These are phyloP conservation scores for Acanthamoeba triangularis DNA, from an alignment of 208 protist species.

Conservation along the genomic window DNA sequence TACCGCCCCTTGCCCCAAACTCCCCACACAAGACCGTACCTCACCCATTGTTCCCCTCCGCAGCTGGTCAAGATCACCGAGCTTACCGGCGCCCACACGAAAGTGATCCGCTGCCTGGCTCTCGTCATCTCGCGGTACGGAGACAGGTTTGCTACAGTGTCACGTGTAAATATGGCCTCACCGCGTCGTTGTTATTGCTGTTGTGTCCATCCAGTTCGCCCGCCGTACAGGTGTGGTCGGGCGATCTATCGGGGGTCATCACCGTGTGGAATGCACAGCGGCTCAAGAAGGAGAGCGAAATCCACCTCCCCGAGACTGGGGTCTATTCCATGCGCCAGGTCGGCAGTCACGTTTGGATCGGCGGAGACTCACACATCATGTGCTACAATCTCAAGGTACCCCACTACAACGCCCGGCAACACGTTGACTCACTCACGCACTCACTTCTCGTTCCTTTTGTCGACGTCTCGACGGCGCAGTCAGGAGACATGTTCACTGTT, in stretches of 20 bases:
- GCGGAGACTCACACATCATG: slow-evolving; percentile 56
- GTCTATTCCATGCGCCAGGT: slow-evolving; percentile 60
- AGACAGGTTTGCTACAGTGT: too few species aligned
- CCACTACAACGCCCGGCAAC: not conserved
- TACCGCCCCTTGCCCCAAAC: not conserved
- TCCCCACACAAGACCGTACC: too few species aligned
- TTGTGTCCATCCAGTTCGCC: not conserved
- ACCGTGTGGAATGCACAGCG: slow-evolving; percentile 31
- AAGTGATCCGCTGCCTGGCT: slow-evolving; percentile 44
- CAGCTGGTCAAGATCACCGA: slow-evolving; percentile 55
- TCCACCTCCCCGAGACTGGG: slow-evolving; percentile 51
- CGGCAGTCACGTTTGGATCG: slow-evolving; percentile 39
- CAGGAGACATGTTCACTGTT: slow-evolving; percentile 54
- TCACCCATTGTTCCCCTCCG: not conserved
- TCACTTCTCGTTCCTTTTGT: not conserved
- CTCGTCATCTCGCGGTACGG: slow-evolving; percentile 49
- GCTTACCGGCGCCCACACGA: slow-evolving; percentile 13
- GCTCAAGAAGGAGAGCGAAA: slow-evolving; percentile 67
- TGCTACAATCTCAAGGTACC: slow-evolving; percentile 54
- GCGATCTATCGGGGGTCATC: slow-evolving; percentile 22
- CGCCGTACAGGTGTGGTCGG: slow-evolving; percentile 56
- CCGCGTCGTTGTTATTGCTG: not conserved
- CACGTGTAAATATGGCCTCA: not conserved
- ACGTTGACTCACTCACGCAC: not conserved
- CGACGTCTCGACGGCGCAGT: not conserved